Base-by-base conservation (phyloP, 768 basidiomycete species). In the Leccinum disarticulatum region DNA sequence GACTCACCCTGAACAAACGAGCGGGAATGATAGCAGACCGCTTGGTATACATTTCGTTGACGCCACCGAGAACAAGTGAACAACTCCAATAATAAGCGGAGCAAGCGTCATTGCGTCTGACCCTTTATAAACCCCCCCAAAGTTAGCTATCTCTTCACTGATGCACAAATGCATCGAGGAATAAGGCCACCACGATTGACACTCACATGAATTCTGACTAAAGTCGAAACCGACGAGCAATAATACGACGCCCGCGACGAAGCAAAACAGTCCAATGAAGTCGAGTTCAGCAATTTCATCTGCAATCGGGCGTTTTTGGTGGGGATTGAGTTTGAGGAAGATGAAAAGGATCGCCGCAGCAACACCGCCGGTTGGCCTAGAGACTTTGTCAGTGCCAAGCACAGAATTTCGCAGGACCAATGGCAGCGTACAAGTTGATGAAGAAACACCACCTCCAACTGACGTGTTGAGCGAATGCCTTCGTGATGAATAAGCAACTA, bases 391-490 rank as follows among this genome's bases (percentile, higher is more conserved):
- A 65, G 57, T 25, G n/a, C 54, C 1, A 57, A 33, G 7, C 4
- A 43, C 3, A 46, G 1, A 4, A 7, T 48, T 15, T 4, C 6
- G 27, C 33, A 33, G 2, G 6, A 31, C 4, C 41, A 0, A n/a
- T 8, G 11, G 38, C 28, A n/a, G 61, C 83, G 57, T 68, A 87
- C 87, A 91, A 65, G 64, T 90, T 90, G 64, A 91, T 86, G 68
- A 84, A 89, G 73, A 91, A 91, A 69, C 87, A 89, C 91, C 91
- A 93, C 75, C 91, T 75, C 91, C 91, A 93, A 1, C 85, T 79
- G 17, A 86, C 85, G 67, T 89, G 86, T 67, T 91, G 84, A 0
- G 90, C 83, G 59, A 93, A 83, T 13, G 74, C 85, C 87, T 61
- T 51, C n/a, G 14, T 14, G 27, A 48, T 30, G 30, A 17, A 8